Percentiles rank a stretch among this genome's conserved stretches.
Conservation (phyloP, 1,284 basidiomycete genomes). For the Vanrija sp. region DNA sequence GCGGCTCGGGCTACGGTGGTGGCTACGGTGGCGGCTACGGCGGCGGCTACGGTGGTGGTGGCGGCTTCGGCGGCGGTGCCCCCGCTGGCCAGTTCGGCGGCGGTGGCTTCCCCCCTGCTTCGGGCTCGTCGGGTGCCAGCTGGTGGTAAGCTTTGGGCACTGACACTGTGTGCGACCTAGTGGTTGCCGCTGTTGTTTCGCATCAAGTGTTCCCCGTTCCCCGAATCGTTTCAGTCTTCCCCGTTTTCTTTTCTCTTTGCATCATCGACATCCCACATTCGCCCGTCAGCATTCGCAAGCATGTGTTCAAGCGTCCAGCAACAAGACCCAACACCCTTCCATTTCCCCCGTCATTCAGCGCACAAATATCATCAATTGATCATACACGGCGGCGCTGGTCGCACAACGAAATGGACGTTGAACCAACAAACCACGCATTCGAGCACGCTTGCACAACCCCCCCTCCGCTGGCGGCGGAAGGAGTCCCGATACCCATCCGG, state of each 20-base stretch:
- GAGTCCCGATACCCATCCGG: constrained; percentile 11
- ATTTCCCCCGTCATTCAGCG: constrained; percentile 11
- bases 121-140: constrained; percentile 47
- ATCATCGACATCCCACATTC: constrained; percentile 6
- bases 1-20: constrained; percentile 48
- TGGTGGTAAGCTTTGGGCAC: constrained; percentile 40
- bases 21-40: constrained; percentile 63
- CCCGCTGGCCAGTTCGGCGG: constrained; percentile 44
- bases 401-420: constrained; percentile 22
- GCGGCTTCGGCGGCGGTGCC: constrained; percentile 61
- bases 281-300: constrained; percentile 21
- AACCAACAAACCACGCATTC: constrained; percentile 7
- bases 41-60: constrained; percentile 55
- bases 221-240: constrained; percentile 1
- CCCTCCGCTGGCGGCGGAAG: constrained; percentile 11
- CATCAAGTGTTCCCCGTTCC: not conserved
- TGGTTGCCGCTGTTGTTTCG: not conserved
- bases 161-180: not conserved
- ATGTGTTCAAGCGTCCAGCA: constrained; percentile 12
- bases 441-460: constrained; percentile 14
- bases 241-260: not conserved
- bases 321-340: constrained; percentile 1
- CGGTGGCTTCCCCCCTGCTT: constrained; percentile 41
- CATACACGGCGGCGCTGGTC: constrained; percentile 17
- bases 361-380: constrained; percentile 13